A percentile compares a stretch with the other conserved stretches of the same genome.
Conservation (phyloP, 2,329 filamentous ascomycete genomes). For the Ascochyta rabiei region DNA sequence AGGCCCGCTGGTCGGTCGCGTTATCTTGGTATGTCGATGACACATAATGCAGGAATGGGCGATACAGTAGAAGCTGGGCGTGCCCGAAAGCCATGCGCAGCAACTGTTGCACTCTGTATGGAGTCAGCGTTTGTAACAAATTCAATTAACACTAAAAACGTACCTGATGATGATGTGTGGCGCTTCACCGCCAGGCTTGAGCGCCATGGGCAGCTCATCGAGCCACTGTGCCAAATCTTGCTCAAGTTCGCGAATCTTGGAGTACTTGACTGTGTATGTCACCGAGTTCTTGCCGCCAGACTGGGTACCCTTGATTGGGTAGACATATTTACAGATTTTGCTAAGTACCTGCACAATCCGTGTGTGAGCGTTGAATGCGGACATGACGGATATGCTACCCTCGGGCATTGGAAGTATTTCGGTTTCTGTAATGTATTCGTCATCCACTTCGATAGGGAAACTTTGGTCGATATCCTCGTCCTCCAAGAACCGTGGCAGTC, state of each 20-base stretch:
- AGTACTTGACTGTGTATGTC: conserved; percentile 67
- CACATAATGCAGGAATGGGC: conserved; percentile 83
- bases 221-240: conserved; percentile 68
- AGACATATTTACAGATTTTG: conserved; percentile 69
- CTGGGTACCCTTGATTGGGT: conserved; percentile 62
- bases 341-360: conserved; percentile 62
- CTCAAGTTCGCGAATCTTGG: conserved; percentile 68
- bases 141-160: conserved; percentile 37
- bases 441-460: conserved; percentile 55
- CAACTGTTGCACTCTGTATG: conserved; percentile 68
- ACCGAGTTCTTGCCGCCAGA: conserved; percentile 48
- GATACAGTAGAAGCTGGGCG: conserved; percentile 81
- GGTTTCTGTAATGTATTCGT: conserved; percentile 57
- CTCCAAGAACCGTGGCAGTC: conserved; percentile 55
- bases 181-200: conserved; percentile 80
- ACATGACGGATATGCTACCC: conserved; percentile 62
- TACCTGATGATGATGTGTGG: conserved; percentile 77
- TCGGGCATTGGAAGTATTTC: conserved; percentile 61
- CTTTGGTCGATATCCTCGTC: conserved; percentile 59
- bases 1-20: conserved; percentile 74
- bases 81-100: conserved; percentile 81
- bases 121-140: conserved; percentile 8
- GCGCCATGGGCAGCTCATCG: conserved; percentile 71
- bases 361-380: conserved; percentile 66
- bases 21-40: conserved; percentile 62